Base-by-base conservation (phyloP, 495 filamentous ascomycete species). In the Filosporella fistucella region DNA sequence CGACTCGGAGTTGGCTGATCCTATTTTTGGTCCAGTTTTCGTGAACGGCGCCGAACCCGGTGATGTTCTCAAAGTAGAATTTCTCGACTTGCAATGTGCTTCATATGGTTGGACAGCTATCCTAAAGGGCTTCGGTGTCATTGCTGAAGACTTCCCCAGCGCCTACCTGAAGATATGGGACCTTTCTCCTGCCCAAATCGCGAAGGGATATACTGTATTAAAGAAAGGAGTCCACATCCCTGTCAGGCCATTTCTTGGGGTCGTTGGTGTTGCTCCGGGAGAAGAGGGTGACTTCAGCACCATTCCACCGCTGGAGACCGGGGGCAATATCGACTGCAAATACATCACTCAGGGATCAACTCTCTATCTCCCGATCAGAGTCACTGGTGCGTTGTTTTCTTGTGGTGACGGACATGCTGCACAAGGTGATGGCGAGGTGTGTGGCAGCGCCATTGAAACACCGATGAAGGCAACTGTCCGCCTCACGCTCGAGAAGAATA, bases 381-480 rank as follows among this genome's bases (percentile, higher is more conserved):
- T 68, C 0, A 47, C 59, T 25, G 72, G 72, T n/a, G 72, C 70
- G 4, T 56, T 73, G 10, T 75, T 76, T 54, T 70, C 66, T 59
- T 75, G 71, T 50, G 72, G 72, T 28, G 72, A 76, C 42, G 72
- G 72, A 16, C 72, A 76, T 42, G 72, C 72, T 5, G 71, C 71
- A 0, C 71, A 76, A 48, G 72, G 72, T 14, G 68, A 72, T 44
- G 72, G 72, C 18, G 72, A 76, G 51, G 69, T 74, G 29, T 76
- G 72, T 47, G 72, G 72, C 18, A 74, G 70, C 22, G 72, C 72
- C 44, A 76, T 76, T 57, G 72, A 76, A 61, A 75, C 71, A 17
- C 68, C 67, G 14, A 69, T 76, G 58, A 61, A 63, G 32, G 72
- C 68, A 1, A 66, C 60, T 8, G 51, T 76, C 14, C 67, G 70